These are phyloP conservation scores for Botrytis byssoidea DNA, from an alignment of 2,329 filamentous ascomycete genomes.

Conservation along the genomic window DNA sequence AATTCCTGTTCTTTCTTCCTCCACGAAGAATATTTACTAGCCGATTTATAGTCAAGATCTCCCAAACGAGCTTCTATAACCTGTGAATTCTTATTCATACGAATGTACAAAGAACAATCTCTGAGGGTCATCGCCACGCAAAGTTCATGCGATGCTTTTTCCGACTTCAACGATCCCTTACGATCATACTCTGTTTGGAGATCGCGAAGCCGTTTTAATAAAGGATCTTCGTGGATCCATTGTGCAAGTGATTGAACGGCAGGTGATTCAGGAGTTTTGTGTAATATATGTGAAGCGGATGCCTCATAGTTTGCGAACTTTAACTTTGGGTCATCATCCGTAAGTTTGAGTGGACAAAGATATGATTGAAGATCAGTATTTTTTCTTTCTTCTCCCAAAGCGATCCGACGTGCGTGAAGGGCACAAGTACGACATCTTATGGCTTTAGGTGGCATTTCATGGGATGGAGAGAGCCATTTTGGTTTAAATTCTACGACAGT, in stretches of 20 bases:
- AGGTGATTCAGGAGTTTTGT: constrained; percentile 21
- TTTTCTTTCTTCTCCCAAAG: constrained; percentile 46
- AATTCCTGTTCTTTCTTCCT: constrained; percentile 59
- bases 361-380: constrained; percentile 4
- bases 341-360: constrained; percentile 66
- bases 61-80: constrained; percentile 60
- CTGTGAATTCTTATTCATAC: constrained; percentile 45
- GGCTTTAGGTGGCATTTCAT: constrained; percentile 61
- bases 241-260: constrained; percentile 32
- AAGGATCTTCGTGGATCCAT: constrained; percentile 39
- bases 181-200: constrained; percentile 40
- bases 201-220: constrained; percentile 44
- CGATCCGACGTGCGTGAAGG: constrained; percentile 24
- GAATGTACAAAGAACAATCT: constrained; percentile 74
- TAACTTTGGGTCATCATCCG: constrained; percentile 49
- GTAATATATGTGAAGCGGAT: constrained; percentile 40
- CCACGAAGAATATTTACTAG: constrained; percentile 69
- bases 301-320: constrained; percentile 39
- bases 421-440: constrained; percentile 75
- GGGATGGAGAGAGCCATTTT: constrained; percentile 79
- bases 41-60: constrained; percentile 76
- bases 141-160: constrained; percentile 47
- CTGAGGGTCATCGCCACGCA: constrained; percentile 75
- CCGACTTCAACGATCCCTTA: constrained; percentile 33
- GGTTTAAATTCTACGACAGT: constrained; percentile 73